Percentiles rank a stretch among this genome's conserved stretches.
Evolutionary conservation across 768 basidiomycete species (phyloP).

Genomic region (Coprinopsis sp.): DNA sequence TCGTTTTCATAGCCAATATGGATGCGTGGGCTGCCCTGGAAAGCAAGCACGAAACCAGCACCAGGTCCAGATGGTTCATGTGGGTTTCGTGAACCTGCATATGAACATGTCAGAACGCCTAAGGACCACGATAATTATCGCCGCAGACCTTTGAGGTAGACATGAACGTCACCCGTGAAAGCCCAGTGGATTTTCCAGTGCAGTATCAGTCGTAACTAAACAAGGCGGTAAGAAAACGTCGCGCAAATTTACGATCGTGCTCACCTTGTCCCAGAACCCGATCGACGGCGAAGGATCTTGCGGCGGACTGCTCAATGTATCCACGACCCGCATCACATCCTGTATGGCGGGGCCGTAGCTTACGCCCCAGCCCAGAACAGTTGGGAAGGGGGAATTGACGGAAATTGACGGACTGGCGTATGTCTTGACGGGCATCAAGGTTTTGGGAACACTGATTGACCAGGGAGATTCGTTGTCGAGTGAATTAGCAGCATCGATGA

Average conservation of each 20-base stretch:
- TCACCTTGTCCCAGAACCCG: conserved; percentile 95
- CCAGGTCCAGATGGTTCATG: conserved; percentile 64
- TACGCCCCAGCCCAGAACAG: conserved; percentile 83
- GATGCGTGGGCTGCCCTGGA: conserved; percentile 71
- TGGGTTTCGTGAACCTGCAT: conserved; percentile 76
- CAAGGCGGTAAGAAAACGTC: not conserved
- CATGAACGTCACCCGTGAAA: conserved; percentile 67
- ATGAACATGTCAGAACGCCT: conserved; percentile 1
- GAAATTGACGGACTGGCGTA: conserved; percentile 74
- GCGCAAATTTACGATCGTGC: conserved; percentile 7
- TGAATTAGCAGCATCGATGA: conserved; percentile 55
- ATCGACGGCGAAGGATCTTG: conserved; percentile 77
- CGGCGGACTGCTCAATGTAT: conserved; percentile 72
- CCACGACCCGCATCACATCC: conserved; percentile 79
- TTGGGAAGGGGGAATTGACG: conserved; percentile 58
- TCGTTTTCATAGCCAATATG: conserved; percentile 65
- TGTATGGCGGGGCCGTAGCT: conserved; percentile 84
- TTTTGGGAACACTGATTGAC: conserved; percentile 71
- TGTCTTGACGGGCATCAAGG: conserved; percentile 92
- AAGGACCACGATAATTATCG: too few relatives aligned
- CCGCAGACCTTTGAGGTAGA: conserved; percentile 82
- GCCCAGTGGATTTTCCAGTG: conserved; percentile 74
- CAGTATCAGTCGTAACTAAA: conserved; percentile 67
- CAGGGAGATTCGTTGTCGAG: conserved; percentile 49
- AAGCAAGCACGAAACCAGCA: conserved; percentile 84